phyloP scores from a whole-genome alignment of 306 rosid genomes.

The Medicago lupulina region DNA sequence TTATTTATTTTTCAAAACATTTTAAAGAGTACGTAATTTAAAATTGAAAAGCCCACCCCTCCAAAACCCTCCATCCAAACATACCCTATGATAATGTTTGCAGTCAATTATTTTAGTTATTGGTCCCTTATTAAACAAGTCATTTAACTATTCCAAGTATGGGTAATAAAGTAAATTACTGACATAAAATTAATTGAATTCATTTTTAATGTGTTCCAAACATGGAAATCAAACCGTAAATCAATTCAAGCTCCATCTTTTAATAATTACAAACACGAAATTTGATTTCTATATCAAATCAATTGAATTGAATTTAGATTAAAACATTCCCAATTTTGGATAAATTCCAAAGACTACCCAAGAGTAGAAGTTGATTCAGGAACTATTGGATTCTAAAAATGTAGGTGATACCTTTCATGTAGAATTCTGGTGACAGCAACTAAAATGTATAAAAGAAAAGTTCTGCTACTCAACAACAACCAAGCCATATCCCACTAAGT shows the following conservation, averaged over 20 bases:
- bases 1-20: too few species aligned
- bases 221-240: neutral
- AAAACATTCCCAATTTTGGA: conserved; percentile 16
- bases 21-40: too few species aligned
- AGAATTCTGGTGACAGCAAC: conserved; percentile 19
- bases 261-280: conserved; percentile 7
- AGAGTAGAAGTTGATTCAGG: neutral
- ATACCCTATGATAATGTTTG: neutral
- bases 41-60: too few species aligned
- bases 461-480: neutral
- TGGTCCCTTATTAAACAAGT: neutral
- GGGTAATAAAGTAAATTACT: neutral
- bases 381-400: conserved; percentile 5
- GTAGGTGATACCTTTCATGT: neutral
- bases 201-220: neutral
- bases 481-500: too few species aligned
- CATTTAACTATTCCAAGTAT: conserved; percentile 2
- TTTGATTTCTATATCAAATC: conserved; percentile 20
- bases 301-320: neutral
- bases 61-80: too few species aligned
- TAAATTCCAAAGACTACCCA: conserved; percentile 16
- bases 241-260: neutral
- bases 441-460: conserved; percentile 12
- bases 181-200: neutral
- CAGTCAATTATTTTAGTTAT: conserved; percentile 1